Evolutionary conservation across 345 rosid genomes (phyloP), one percentile per base, ranked within the genome.

Genomic region (Eucalyptus caleyi): DNA sequence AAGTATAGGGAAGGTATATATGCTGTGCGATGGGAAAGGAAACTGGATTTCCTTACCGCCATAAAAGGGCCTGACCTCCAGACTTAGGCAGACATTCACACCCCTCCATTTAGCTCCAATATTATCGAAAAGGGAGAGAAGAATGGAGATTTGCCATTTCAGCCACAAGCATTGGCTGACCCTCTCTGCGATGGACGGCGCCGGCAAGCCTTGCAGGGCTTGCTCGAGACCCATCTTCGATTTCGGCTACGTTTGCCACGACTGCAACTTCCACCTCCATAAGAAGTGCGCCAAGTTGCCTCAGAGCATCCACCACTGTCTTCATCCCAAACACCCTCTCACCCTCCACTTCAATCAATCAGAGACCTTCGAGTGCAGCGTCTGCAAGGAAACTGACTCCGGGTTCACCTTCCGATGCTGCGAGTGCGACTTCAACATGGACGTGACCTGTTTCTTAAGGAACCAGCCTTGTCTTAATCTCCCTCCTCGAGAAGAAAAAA

Each of bases 311-410:
- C 49, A 49, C 11, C 91, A 89, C 69, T 90, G n/a, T 50, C 60
- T 89, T 67, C 93, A 92, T 89, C 90, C 89, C 24, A 56, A 87
- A 47, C 93, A 91, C 86, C 88, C 91, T 51, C 91, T 92, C 40
- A 11, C 45, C 40, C 91, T 92, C 53, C 16, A 86, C 30, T 62
- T 88, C 67, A 15, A 59, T 27, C 15, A 19, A 7, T 56, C 86
- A 13, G 80, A 89, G 37, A 16, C 45, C n/a, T 32, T 45, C 65
- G 32, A 40, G 23, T 90, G 93, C 83, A 49, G 60, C 45, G 26
- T 90, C n/a, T 90, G 93, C 47, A 40, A 42, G 9, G 51, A 89
- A 54, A 86, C 27, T 30, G 50, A 62, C 18, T n/a, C 30, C 4
- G 87, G 89, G 37, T 88, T 89, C 37, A 67, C 72, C 50, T 92